phyloP scores from a whole-genome alignment of 2,329 filamentous ascomycete genomes.

The Apiospora koreana region DNA sequence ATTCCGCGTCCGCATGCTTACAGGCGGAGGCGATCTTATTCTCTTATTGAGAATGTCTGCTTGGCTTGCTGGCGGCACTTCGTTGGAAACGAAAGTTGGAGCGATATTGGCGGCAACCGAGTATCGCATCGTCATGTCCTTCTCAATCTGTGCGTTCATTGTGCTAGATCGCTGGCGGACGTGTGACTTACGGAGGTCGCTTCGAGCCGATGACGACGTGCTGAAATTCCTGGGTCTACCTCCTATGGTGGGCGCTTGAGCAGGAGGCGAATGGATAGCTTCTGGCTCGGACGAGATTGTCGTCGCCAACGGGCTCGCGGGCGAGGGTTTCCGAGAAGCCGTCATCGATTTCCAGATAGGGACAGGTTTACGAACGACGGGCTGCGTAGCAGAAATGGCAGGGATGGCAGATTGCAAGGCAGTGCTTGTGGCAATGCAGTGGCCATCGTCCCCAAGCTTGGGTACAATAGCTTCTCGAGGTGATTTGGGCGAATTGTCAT shows the following conservation, averaged over 20 bases:
- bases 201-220: background rate
- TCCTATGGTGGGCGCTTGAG: background rate
- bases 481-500: slow-evolving; percentile 25
- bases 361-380: slow-evolving; percentile 34
- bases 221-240: background rate
- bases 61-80: background rate
- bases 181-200: background rate
- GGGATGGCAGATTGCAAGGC: slow-evolving; percentile 24
- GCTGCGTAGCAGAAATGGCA: slow-evolving; percentile 30
- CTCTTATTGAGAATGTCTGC: slow-evolving; percentile 17
- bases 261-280: background rate
- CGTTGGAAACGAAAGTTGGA: background rate
- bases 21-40: slow-evolving; percentile 39
- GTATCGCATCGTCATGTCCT: slow-evolving; percentile 22
- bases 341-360: slow-evolving; percentile 18
- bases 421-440: background rate
- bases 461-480: background rate
- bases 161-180: slow-evolving; percentile 26
- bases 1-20: slow-evolving; percentile 45
- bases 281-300: slow-evolving; percentile 8
- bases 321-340: background rate
- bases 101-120: slow-evolving; percentile 16
- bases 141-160: slow-evolving; percentile 31
- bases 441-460: background rate
- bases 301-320: background rate